A percentile compares a stretch with the other conserved stretches of the same genome.
Evolutionary conservation across 2,329 filamentous ascomycete species (phyloP).

Genomic region (Fusarium continuum): DNA sequence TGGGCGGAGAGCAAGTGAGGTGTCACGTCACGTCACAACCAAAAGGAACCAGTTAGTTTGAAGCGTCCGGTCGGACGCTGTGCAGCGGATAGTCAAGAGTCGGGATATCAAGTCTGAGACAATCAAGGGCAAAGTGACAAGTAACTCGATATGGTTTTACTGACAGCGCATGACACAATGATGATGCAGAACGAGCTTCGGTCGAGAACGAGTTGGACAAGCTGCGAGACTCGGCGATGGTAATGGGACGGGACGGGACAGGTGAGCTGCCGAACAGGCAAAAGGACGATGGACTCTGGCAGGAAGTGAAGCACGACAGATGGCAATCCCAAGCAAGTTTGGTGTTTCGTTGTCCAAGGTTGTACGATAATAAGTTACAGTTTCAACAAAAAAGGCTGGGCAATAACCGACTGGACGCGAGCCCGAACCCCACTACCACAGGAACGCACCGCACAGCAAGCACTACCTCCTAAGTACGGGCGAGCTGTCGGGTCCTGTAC

Average conservation of each 20-base stretch:
- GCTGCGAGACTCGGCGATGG: conserved; percentile 5
- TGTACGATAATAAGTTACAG: conserved; percentile 5
- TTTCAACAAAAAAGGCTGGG: conserved; percentile 26
- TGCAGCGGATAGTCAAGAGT: not conserved
- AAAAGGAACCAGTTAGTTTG: conserved; percentile 8
- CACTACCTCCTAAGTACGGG: too few relatives aligned
- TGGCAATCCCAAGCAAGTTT: not conserved
- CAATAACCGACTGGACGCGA: conserved; percentile 7
- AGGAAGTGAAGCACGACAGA: not conserved
- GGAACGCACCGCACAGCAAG: too few relatives aligned
- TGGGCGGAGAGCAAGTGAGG: conserved; percentile 4
- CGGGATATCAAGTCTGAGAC: not conserved
- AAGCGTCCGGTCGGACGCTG: conserved; percentile 2
- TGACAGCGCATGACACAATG: conserved; percentile 27
- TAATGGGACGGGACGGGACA: not conserved
- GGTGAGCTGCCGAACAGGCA: not conserved
- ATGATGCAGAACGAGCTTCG: conserved; percentile 19
- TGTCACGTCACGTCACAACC: not conserved
- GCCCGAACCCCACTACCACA: not conserved
- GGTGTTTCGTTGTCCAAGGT: not conserved
- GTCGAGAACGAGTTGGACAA: conserved; percentile 5
- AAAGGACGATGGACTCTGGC: not conserved
- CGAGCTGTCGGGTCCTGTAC: not conserved
- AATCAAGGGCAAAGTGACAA: not conserved
- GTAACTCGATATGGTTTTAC: conserved; percentile 6